Evolutionary conservation across 1,139 yeast species (phyloP), one percentile per base, ranked within the genome.

Genomic region (Wickerhamomyces sp.): DNA sequence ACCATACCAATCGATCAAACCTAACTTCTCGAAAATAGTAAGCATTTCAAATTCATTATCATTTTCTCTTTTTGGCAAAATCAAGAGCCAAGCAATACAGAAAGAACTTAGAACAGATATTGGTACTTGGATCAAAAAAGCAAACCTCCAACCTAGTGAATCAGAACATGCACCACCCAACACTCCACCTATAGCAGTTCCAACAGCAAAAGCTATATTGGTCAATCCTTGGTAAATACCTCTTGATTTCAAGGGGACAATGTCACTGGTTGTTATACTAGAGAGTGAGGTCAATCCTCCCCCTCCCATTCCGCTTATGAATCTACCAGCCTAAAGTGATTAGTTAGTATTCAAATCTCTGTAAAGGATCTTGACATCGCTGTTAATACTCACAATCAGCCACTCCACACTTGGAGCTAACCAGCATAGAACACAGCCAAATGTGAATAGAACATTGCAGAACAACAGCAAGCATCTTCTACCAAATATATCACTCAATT

Each of bases 401-500:
- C 57, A 44, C 44, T 56, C 53, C 11, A 76, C 66, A 39, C 63
- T 57, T 3, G 58, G 50, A 4, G 80, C 64, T 1, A 63, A 23
- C 14, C 79, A 78, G 58, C 81, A 77, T 43, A 75, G 60, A 18
- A 69, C 51, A 54, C 81, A 75, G 7, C 84, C 84, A 26, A 75
- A 34, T 1, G 73, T 74, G 52, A 79, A 79, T 31, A 66, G 54
- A 9, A 62, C 43, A 45, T 74, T 74, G 52, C 78, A 75, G 36
- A 73, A 59, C 9, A 78, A 51, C 32, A 79, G 63, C 46, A 75
- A 61, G 4, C 63, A 56, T 55, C 76, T 81, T 55, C 94, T 71
- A 26, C 95, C 95, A 61, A 84, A 86, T 39, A 87, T 84, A 58
- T 87, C 95, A n/a, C 89, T 80, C 37, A 87, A 63, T 60, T 84